phyloP scores from a whole-genome alignment of 495 filamentous ascomycete species.

The Penicillium dipodomyicola region DNA sequence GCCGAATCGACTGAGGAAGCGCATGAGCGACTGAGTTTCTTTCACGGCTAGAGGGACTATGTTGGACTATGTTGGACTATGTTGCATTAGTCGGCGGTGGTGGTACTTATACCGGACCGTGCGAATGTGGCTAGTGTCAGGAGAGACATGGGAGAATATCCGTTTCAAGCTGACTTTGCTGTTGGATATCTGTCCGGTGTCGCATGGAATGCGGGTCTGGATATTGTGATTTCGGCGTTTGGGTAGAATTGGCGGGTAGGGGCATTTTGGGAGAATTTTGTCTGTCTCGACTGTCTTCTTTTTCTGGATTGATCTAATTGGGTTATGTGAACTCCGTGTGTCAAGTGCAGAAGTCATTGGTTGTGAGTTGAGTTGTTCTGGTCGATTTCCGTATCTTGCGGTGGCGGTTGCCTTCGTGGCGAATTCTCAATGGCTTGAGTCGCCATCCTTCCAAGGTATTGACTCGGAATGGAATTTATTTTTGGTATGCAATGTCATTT shows the following conservation, averaged over 20 bases:
- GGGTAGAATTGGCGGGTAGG: neutral
- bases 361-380: neutral
- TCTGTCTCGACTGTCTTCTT: no score
- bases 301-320: neutral
- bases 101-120: neutral
- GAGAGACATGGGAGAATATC: neutral
- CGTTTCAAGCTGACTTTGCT: neutral
- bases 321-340: neutral
- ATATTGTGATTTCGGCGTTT: neutral
- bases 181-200: neutral
- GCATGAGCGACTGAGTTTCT: constrained; percentile 25
- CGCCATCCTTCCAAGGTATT: neutral
- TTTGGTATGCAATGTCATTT: neutral
- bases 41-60: neutral
- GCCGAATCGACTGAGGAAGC: constrained; percentile 45
- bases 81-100: neutral
- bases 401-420: constrained; percentile 10
- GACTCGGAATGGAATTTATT: neutral
- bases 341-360: neutral
- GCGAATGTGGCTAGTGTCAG: neutral
- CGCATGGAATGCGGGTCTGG: constrained; percentile 1
- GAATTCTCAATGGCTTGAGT: constrained; percentile 8
- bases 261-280: neutral
- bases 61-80: no score
- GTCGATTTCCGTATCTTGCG: constrained; percentile 3